Evolutionary conservation across 148 eudicot species (phyloP), one percentile per base, ranked within the genome.

Genomic region (Dianthus caryophyllus): DNA sequence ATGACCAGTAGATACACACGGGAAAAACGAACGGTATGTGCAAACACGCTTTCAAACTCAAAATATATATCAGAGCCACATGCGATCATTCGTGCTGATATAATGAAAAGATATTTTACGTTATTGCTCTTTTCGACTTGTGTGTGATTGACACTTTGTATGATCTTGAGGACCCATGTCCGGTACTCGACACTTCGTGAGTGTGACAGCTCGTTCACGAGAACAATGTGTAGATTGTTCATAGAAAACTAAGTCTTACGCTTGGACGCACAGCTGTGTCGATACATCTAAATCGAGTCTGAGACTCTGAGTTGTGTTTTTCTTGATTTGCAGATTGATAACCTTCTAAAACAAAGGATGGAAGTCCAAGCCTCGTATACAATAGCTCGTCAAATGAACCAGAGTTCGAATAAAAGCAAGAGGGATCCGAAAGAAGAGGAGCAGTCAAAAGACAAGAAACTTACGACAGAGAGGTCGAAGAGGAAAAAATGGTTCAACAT

Each of bases 11-110:
- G 88, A 83, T 89, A 89, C 36, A 64, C 90, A 3, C 86, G 80
- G 81, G 98, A 93, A 87, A 93, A 84, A 95, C 91, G 82, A 71
- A 65, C 85, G 69, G 98, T 89, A 53, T 80, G 98, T 82, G 41
- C 1, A 21, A 55, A 54, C 26, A 20, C 22, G 13, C 57, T 49
- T 33, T 22, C 0, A n/a, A 70, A 26, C 60, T 56, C 27, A 2
- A 61, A 0, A 41, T 26, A 29, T 0, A 41, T 26, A 29, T 21
- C 18, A 22, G 13, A 10, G 8, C 12, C 39, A 43, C 46, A 50
- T 24, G 39, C 53, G 4, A 12, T 51, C 61, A n/a, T 31, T 14
- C 2, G 51, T 33, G 7, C 38, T 33, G 7, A 33, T 7, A 33
- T 33, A 20, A n/a, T n/a, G n/a, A n/a, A n/a, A n/a, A n/a, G n/a